These are phyloP conservation scores for Oryza coarctata DNA, from an alignment of 176 grass and related monocot genomes.

Conservation along the genomic window DNA sequence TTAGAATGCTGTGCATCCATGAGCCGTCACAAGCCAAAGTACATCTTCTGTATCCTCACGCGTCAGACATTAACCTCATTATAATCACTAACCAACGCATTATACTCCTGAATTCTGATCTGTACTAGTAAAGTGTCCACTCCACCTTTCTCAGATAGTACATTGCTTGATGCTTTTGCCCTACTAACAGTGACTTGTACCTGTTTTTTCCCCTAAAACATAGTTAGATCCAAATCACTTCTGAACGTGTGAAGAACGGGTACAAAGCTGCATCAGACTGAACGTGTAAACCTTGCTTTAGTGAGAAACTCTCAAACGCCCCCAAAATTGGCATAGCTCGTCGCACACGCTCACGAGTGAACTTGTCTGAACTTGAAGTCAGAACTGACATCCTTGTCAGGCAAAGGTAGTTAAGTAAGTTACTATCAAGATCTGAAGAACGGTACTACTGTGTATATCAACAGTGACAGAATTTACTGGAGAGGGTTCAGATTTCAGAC, in stretches of 20 bases:
- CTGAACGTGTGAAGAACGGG: background rate
- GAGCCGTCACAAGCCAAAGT: conserved; percentile 42
- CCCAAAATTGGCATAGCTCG: background rate
- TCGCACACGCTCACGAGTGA: background rate
- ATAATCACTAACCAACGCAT: conserved; percentile 7
- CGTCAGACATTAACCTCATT: conserved; percentile 34
- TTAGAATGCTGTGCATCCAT: conserved; percentile 19
- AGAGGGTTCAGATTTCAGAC: background rate
- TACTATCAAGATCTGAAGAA: background rate
- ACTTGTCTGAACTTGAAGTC: background rate
- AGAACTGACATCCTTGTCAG: conserved; percentile 5
- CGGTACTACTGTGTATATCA: background rate
- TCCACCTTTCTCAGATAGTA: background rate
- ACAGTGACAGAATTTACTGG: background rate
- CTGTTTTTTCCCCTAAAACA: too few relatives aligned
- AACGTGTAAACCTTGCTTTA: background rate
- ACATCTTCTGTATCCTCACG: conserved; percentile 30
- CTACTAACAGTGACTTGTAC: background rate
- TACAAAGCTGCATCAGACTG: background rate
- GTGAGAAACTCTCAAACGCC: background rate
- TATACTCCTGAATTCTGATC: background rate
- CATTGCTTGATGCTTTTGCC: too few relatives aligned
- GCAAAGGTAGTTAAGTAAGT: background rate
- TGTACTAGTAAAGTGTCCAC: background rate
- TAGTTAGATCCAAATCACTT: too few relatives aligned